phyloP scores from a whole-genome alignment of 2,329 filamentous ascomycete species.

The Cladosporium velox region DNA sequence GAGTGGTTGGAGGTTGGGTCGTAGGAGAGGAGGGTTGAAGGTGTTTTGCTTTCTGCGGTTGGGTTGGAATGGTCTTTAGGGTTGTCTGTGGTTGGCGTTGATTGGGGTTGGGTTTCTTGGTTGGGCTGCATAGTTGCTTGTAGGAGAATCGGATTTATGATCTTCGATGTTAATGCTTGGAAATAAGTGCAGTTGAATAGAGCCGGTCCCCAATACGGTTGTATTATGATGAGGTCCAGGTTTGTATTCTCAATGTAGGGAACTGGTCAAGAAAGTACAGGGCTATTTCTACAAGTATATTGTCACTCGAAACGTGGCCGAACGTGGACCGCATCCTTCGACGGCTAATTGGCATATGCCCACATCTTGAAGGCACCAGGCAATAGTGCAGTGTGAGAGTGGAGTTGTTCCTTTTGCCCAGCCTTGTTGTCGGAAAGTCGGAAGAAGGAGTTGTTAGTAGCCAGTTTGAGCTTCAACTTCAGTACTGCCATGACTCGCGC shows the following conservation, averaged over 20 bases:
- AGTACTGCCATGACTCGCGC: slow-evolving; percentile 5
- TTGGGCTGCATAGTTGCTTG: neutral
- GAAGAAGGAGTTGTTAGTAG: neutral
- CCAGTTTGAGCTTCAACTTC: neutral
- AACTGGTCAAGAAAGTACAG: no score
- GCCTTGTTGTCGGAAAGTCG: neutral
- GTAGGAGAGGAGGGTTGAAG: neutral
- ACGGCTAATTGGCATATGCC: neutral
- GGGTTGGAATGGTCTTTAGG: neutral
- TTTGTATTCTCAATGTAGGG: no score
- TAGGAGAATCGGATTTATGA: no score
- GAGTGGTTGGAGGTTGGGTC: slow-evolving; percentile 22
- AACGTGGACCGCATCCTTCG: neutral
- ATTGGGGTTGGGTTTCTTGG: neutral
- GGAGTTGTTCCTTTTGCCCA: neutral
- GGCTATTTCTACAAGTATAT: no score
- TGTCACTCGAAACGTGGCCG: neutral
- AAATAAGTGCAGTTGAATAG: no score
- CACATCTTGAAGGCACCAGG: neutral
- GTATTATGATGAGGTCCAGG: no score
- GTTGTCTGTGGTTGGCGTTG: neutral
- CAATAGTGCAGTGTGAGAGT: neutral
- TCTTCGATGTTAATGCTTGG: no score
- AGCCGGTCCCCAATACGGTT: no score
- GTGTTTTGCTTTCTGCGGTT: neutral